Conservation (phyloP, 257 asterid species). For the Gardenia jasminoides region DNA sequence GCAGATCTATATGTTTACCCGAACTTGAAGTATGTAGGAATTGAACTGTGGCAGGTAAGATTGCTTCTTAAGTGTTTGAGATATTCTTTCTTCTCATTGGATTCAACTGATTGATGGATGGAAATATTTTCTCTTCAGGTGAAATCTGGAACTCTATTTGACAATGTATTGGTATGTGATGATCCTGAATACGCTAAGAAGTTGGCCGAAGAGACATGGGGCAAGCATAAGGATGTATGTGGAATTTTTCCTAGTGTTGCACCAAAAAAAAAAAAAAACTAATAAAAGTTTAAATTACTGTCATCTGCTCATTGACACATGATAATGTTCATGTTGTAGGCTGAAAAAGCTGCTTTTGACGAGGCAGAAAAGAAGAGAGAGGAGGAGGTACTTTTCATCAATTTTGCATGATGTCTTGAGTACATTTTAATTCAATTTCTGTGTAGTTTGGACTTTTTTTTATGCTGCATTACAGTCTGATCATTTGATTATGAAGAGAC, state of each 20-base stretch:
- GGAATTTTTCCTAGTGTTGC: neutral
- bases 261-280: neutral
- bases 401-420: neutral
- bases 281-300: neutral
- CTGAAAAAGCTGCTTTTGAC: slow-evolving; percentile 88
- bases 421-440: neutral
- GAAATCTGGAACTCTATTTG: slow-evolving; percentile 97
- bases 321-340: slow-evolving; percentile 44
- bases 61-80: neutral
- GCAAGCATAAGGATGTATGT: slow-evolving; percentile 88
- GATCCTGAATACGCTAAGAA: slow-evolving; percentile 89
- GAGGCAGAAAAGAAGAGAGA: slow-evolving; percentile 92
- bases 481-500: neutral
- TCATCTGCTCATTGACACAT: slow-evolving; percentile 3
- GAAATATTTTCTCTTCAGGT: slow-evolving; percentile 47
- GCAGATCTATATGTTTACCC: slow-evolving; percentile 94
- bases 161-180: slow-evolving; percentile 75
- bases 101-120: slow-evolving; percentile 13
- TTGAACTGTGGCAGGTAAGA: slow-evolving; percentile 96
- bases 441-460: neutral
- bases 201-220: slow-evolving; percentile 95
- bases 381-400: slow-evolving; percentile 59
- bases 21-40: slow-evolving; percentile 85
- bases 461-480: neutral
- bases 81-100: neutral